Evolutionary conservation across 2,329 filamentous ascomycete genomes (phyloP), one percentile per base, ranked within the genome.

Genomic region (Rutstroemia sp.): DNA sequence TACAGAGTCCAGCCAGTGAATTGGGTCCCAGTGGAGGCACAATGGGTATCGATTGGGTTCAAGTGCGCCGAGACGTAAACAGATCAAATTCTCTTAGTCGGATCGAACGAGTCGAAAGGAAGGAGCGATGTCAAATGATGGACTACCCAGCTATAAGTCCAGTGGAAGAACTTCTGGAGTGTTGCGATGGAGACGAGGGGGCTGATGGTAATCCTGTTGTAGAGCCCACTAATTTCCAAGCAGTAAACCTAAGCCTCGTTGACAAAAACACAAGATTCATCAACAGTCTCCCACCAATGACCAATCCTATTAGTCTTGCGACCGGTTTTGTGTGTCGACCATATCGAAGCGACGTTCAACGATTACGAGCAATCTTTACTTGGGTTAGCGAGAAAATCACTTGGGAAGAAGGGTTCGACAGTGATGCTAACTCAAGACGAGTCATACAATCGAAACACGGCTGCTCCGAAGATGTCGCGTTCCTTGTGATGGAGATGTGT

Each of bases 231-330:
- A 88, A 96, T 70, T 96, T 94, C 68, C 81, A 83, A 48, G 76
- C 79, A 7, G 84, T 91, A 50, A 96, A 92, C 70, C 77, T 97
- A 45, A 83, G 79, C 57, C 82, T 96, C 57, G 94, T 99, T 1
- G 94, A 99, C 75, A 99, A 99, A 73, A 96, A 92, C 68, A 88
- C 92, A 5, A 85, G 94, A 1, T 99, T 97, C 70, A 81, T 97
- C 61, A 88, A 83, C 67, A 90, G 82, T 63, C 77, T 96, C 16
- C 91, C 92, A 0, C 84, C 89, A 0, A 87, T 86, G 73, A 90
- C 88, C 0, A 96, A 88, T 16, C 84, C 92, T 0, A 81, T 86
- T 25, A 88, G 87, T 30, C 76, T 99, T 16, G 91, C 94, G 0
- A 94, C 94, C 57, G 89, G 87, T 1, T 96, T 96, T 68, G 84